Base-by-base conservation (phyloP, 1,284 basidiomycete species). In the Phlebopus sp. region DNA sequence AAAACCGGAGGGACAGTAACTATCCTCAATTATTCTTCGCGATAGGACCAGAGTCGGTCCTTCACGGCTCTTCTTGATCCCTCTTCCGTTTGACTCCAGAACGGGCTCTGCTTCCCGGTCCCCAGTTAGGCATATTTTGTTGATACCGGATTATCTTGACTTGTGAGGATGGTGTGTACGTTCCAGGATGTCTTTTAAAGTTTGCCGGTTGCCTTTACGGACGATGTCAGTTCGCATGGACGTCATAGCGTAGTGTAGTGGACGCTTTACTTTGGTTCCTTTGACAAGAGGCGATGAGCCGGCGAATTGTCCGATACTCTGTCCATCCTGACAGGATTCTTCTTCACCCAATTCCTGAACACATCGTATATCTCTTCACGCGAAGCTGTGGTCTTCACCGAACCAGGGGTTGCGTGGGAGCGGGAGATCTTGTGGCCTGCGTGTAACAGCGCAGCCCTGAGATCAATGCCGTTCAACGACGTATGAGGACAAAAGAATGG, bases 101-200 rank as follows among this genome's bases (percentile, higher is more conserved):
- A 9, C 9, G 27, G 11, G 85, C 84, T 57, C 75, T 82, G 44
- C 75, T 75, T n/a, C 76, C 82, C 3, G 96, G 96, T 0, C 96
- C 96, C 96, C 96, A 99, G 63, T 97, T 82, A 2, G 87, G 79
- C 34, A 96, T 96, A 64, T 97, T 98, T 57, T 82, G 77, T 69
- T 97, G 96, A 69, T 98, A 98, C 41, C 91, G 79, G 0, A 95
- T 90, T 7, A 93, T 71, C 59, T 91, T 91, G 44, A 87, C 74
- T 47, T 81, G 79, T 11, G 78, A 78, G 4, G 83, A 75, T 9
- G 75, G 67, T 10, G 75, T 78, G 9, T 81, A 73, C 0, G 82
- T 79, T 5, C 79, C 72, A 0, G 86, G 82, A 63, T 96, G 89
- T 39, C 70, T 77, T 30, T 74, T 78, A 60, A 97, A 92, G 63